phyloP scores from a whole-genome alignment of 1,139 yeast species.

The Suhomyces atakaporum region DNA sequence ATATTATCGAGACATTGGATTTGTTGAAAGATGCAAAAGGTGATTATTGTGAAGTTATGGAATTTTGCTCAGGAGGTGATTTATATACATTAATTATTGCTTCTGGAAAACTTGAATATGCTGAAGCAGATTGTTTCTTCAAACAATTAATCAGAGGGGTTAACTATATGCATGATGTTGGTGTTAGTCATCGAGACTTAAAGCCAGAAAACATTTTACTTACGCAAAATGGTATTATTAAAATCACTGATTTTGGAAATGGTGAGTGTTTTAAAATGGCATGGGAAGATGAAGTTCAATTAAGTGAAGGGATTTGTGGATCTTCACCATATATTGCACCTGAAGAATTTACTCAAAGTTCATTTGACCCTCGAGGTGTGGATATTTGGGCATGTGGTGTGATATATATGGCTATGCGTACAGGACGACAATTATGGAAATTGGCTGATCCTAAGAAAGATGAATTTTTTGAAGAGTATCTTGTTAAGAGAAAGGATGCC shows the following conservation, averaged over 20 bases:
- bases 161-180: constrained; percentile 95
- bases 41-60: constrained; percentile 96
- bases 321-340: constrained; percentile 96
- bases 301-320: constrained; percentile 83
- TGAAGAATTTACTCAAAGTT: constrained; percentile 74
- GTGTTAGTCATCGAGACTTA: constrained; percentile 91
- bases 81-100: constrained; percentile 82
- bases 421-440: constrained; percentile 93
- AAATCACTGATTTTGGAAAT: constrained; percentile 94
- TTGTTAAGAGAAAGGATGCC: constrained; percentile 73
- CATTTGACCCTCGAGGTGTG: constrained; percentile 88
- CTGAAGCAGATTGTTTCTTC: constrained; percentile 94
- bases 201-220: constrained; percentile 90
- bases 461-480: constrained; percentile 73
- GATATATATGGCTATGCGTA: constrained; percentile 97
- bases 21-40: constrained; percentile 87
- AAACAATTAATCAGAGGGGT: constrained; percentile 91
- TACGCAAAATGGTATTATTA: constrained; percentile 76
- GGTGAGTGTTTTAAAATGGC: constrained; percentile 97
- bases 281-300: constrained; percentile 87
- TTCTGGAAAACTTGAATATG: constrained; percentile 77
- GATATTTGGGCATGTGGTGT: constrained; percentile 98
- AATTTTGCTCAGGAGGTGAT: constrained; percentile 94
- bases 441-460: constrained; percentile 75
- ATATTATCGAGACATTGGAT: constrained; percentile 83